Conservation (phyloP, 176 grass and related monocot species). For the barley (Hordeum vulgare) region DNA sequence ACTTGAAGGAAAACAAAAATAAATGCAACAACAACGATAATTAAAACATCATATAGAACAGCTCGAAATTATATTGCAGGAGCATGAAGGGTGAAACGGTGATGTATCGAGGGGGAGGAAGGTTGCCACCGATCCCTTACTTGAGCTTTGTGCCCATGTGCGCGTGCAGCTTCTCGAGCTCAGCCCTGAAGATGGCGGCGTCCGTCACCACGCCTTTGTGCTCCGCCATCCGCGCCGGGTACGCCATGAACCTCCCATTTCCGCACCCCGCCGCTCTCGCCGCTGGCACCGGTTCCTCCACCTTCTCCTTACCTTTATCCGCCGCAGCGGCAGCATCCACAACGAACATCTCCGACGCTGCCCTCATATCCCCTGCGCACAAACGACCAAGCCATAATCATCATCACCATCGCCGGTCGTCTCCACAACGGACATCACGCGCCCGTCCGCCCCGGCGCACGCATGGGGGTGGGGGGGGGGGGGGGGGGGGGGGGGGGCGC, state of each 20-base stretch:
- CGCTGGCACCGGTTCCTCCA: not conserved
- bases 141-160: conserved; percentile 46
- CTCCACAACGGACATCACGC: not conserved
- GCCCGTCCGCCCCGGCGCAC: not conserved
- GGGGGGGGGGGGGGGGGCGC: not conserved
- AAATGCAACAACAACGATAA: conserved; percentile 17
- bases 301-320: conserved; percentile 38
- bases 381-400: conserved; percentile 27
- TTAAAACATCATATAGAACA: not conserved
- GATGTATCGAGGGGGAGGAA: not conserved
- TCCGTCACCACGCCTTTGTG: conserved; percentile 29
- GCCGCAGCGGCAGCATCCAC: not conserved
- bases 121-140: conserved; percentile 22
- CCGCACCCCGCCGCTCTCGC: not conserved
- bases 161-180: conserved; percentile 46
- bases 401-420: conserved; percentile 17
- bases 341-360: not conserved
- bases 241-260: conserved; percentile 26
- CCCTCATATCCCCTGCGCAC: conserved; percentile 46
- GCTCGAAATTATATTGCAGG: conserved; percentile 2
- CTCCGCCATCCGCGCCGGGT: conserved; percentile 32
- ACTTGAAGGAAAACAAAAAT: not conserved
- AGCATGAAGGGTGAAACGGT: not conserved
- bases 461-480: not conserved
- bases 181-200: conserved; percentile 30